Conservation (phyloP, 257 asterid species). For the Mitragyna speciosa region DNA sequence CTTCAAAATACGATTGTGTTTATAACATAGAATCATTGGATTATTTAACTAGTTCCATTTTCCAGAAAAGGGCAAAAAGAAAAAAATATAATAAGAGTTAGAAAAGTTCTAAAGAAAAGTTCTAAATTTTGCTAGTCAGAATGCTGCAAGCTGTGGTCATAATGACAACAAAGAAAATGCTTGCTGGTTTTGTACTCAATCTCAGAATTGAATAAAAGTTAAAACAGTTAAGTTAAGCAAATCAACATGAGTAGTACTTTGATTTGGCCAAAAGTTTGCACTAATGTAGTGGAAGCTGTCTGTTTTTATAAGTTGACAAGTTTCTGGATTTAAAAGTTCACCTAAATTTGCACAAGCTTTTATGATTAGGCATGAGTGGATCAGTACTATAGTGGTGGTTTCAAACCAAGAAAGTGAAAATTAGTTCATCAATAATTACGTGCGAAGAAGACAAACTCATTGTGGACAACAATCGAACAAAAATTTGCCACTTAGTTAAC, state of each 20-base stretch:
- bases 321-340: neutral
- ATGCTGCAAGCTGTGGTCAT: neutral
- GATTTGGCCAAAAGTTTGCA: constrained; percentile 3
- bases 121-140: too few relatives aligned
- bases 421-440: neutral
- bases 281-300: neutral
- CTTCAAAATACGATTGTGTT: neutral
- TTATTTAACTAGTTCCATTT: too few relatives aligned
- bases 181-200: neutral
- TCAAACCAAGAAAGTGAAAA: neutral
- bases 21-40: too few relatives aligned
- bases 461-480: neutral
- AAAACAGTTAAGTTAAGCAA: neutral
- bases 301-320: neutral
- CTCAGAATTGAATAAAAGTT: neutral
- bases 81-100: too few relatives aligned
- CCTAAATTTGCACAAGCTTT: neutral
- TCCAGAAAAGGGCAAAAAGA: too few relatives aligned
- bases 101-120: too few relatives aligned
- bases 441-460: neutral
- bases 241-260: neutral
- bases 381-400: neutral
- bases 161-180: neutral
- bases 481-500: neutral
- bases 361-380: constrained; percentile 6